Conservation (phyloP, 2,329 filamentous ascomycete genomes). For the Penicillium crustosum region DNA sequence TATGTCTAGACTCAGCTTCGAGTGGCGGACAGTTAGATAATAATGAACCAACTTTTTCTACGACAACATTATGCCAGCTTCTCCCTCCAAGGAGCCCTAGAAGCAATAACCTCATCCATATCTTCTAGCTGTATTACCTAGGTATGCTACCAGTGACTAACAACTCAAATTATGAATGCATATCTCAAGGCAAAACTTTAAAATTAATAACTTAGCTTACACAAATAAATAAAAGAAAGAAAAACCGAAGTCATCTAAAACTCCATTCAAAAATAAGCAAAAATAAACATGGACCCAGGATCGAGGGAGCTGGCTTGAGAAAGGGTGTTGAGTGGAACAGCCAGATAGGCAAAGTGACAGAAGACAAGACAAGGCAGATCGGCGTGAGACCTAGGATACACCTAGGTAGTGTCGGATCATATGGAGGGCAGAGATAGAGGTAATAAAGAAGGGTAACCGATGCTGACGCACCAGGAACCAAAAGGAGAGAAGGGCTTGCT, state of each 20-base stretch:
- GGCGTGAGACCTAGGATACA: not conserved
- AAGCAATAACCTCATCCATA: not conserved
- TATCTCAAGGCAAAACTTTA: not conserved
- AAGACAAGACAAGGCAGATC: not conserved
- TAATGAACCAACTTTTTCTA: not conserved
- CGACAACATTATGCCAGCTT: not conserved
- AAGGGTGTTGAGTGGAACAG: slow-evolving; percentile 10
- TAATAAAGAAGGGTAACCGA: slow-evolving; percentile 5
- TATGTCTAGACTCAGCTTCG: not conserved
- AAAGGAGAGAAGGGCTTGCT: slow-evolving; percentile 17
- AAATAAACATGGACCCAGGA: not conserved
- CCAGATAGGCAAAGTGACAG: slow-evolving; percentile 7
- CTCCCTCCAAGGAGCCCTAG: not conserved
- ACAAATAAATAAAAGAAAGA: slow-evolving; percentile 2
- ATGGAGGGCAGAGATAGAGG: not conserved
- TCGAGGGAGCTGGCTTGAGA: not conserved
- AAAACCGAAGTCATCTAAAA: slow-evolving; percentile 5
- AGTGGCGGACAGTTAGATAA: not conserved
- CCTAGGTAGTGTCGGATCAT: not conserved
- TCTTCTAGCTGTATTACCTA: not conserved
- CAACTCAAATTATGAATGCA: not conserved
- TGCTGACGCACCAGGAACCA: slow-evolving; percentile 9
- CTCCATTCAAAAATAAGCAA: slow-evolving; percentile 6
- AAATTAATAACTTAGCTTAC: slow-evolving; percentile 7
- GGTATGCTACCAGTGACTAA: not conserved